Base-by-base conservation (phyloP, 1,139 yeast genomes). In the Pichia sp. region DNA sequence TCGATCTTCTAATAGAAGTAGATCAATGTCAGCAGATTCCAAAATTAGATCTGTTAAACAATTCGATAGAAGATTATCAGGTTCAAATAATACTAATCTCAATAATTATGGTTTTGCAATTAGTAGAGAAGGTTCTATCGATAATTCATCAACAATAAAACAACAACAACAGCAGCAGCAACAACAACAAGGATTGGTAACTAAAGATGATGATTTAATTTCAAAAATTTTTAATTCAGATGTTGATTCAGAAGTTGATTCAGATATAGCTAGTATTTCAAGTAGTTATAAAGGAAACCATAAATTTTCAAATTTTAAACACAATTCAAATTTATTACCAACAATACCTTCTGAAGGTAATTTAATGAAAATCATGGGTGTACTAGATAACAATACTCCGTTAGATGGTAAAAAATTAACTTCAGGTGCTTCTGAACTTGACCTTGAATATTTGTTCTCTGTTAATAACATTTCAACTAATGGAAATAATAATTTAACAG, bases 321-420 rank as follows among this genome's bases (percentile, higher is more conserved):
- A 31, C 7, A 34, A 40, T 8, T 17, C 39, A 11, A 28, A 17
- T 12, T 30, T 40, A 4, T 39, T 52, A 34, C 52, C 53, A 30
- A 52, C 55, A 8, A 52, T 52, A 18, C 53, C 53, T 22, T 50
- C 54, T 5, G 55, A 50, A 35, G 49, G 54, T 15, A 49, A 52
- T 35, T 41, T 49, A 28, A 40, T 43, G 46, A 47, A 47, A n/a
- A 39, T 47, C 3, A 46, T 47, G 48, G 35, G 35, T 22, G 35
- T 30, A 11, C 12, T 45, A 5, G 45, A 36, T 3, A 14, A 17
- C 5, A 25, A 43, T 14, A 17, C 36, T 28, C 4, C 36, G n/a
- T 8, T 35, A n/a, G 43, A 40, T 22, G 35, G 36, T 20, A 24
- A 38, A 28, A 40, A 35, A 21, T 17, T 30, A 6, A 18, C 18